A percentile compares a stretch with the other conserved stretches of the same genome.
Evolutionary conservation across 768 basidiomycete species (phyloP).

Genomic region (Tulasnella calospora): DNA sequence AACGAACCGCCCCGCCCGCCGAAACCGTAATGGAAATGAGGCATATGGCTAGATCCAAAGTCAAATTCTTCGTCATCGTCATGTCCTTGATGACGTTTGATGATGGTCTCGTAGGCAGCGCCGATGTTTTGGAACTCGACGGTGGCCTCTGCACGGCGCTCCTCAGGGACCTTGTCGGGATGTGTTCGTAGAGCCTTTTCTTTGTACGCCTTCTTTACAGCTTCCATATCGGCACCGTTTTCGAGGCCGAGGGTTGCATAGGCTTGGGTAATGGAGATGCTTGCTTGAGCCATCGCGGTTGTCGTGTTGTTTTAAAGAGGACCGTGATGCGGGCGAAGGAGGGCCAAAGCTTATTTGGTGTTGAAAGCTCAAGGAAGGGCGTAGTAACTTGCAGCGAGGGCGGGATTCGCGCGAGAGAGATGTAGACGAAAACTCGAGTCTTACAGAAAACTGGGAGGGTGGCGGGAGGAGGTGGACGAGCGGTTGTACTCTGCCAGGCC

Average conservation of each 20-base stretch:
- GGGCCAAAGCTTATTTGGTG: background rate
- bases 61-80: slow-evolving; percentile 29
- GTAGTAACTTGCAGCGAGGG: background rate
- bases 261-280: background rate
- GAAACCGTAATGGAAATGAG: slow-evolving; percentile 8
- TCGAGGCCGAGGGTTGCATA: slow-evolving; percentile 8
- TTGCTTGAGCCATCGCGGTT: background rate
- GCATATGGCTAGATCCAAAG: slow-evolving; percentile 20
- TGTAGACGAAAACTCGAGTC: background rate
- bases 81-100: slow-evolving; percentile 49
- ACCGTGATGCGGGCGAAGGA: background rate
- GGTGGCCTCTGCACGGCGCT: slow-evolving; percentile 3
- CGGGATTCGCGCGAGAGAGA: background rate
- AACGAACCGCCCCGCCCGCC: slow-evolving; percentile 5
- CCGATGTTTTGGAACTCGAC: slow-evolving; percentile 39
- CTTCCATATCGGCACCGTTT: slow-evolving; percentile 15
- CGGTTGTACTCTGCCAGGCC: background rate
- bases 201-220: slow-evolving; percentile 20
- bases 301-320: background rate
- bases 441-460: background rate
- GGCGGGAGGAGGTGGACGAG: background rate
- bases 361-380: background rate
- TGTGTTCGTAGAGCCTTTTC: slow-evolving; percentile 9
- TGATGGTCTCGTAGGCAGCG: slow-evolving; percentile 60
- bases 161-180: slow-evolving; percentile 9